phyloP scores from a whole-genome alignment of 768 basidiomycete genomes.

The Lentinula aciculospora region DNA sequence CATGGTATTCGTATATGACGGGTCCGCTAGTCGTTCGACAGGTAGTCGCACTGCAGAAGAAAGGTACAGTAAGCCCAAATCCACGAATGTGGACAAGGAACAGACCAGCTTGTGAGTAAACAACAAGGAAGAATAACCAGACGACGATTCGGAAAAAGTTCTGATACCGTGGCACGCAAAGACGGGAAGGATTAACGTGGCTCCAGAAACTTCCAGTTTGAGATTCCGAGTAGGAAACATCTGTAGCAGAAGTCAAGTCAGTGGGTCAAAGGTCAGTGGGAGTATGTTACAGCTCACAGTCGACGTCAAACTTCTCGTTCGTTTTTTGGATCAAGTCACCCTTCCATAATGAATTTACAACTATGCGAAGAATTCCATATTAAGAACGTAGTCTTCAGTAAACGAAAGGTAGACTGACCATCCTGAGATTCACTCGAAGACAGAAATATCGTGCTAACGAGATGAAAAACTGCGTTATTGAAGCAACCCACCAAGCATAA shows the following conservation, averaged over 20 bases:
- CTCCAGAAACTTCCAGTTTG: slow-evolving; percentile 55
- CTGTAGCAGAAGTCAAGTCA: slow-evolving; percentile 28
- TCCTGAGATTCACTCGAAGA: slow-evolving; percentile 84
- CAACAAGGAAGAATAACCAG: slow-evolving; percentile 73
- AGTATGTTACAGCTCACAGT: slow-evolving; percentile 42
- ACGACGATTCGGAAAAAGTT: slow-evolving; percentile 73
- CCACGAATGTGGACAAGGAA: background rate
- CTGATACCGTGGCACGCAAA: slow-evolving; percentile 85
- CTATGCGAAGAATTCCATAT: slow-evolving; percentile 30
- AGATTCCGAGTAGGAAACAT: slow-evolving; percentile 59
- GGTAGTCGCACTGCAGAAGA: slow-evolving; percentile 61
- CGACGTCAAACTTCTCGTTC: slow-evolving; percentile 69
- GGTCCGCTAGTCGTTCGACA: slow-evolving; percentile 55
- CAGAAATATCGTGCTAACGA: slow-evolving; percentile 66
- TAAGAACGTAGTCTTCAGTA: too few relatives aligned
- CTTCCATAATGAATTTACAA: slow-evolving; percentile 77
- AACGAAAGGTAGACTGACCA: slow-evolving; percentile 34
- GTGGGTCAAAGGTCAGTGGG: background rate
- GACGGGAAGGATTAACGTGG: slow-evolving; percentile 69
- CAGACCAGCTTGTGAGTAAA: slow-evolving; percentile 81
- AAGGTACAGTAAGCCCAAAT: background rate
- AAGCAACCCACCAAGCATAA: slow-evolving; percentile 1
- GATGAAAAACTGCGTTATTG: background rate
- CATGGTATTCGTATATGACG: slow-evolving; percentile 39
- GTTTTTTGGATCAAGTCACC: slow-evolving; percentile 80